Base-by-base conservation (phyloP, 2,329 filamentous ascomycete species). In the Calycina herbarum region DNA sequence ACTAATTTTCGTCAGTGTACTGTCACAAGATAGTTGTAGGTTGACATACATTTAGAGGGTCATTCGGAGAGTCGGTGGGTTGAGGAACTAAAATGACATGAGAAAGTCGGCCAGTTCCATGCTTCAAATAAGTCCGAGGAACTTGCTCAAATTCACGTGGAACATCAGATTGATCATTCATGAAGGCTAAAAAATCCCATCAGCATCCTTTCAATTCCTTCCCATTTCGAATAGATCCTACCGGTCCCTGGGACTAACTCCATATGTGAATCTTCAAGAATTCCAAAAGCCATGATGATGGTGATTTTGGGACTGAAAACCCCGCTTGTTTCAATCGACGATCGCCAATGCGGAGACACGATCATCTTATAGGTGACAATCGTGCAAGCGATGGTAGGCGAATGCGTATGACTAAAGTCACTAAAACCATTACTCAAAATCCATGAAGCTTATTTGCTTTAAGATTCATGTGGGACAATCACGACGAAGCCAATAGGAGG, bases 161-260 rank as follows among this genome's bases (percentile, higher is more conserved):
- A 35, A 83, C 69, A 62, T 84, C 81, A 31, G 74, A 74, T 61
- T 81, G 78, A 67, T 84, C 82, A 65, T 77, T 76, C 68, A 83
- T 78, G 68, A 79, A 77, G 66, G 81, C 82, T 80, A 62, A 60
- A 57, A 35, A 27, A 3, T 8, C 2, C 7, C 59, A 42, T 48
- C 17, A 31, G 15, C 20, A 27, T 45, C 4, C 13, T 31, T 15
- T 38, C 29, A 29, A 45, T 38, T 13, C 38, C 1, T 27, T 7
- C 20, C 24, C 15, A 15, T 40, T 20, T 48, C 10, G 13, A 60
- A 17, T 8, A 15, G 13, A 17, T 63, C 75, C 61, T 76, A 81
- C 79, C 80, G 69, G 82, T 84, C 64, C 82, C 81, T 64, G 81
- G 82, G 63, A 83, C 81, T 67, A 78, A 71, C 68, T 79, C 79